Evolutionary conservation across 305 asterid genomes (phyloP).

Genomic region (Plantago coronopus): DNA sequence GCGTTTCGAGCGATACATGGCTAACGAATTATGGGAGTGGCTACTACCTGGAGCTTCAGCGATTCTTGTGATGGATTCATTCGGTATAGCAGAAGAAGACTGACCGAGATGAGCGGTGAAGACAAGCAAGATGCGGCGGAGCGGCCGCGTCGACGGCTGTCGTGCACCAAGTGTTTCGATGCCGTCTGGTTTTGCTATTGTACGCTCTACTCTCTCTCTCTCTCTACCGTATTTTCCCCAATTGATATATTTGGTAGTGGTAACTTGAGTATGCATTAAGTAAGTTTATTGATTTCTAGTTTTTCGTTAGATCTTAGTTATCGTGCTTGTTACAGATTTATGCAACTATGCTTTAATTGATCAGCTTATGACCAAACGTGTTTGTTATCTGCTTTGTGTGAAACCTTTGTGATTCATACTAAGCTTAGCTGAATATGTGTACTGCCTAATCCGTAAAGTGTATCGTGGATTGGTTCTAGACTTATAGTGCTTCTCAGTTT

Average conservation of each 20-base stretch:
- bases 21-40: too few species aligned
- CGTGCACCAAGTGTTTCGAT: constrained; percentile 58
- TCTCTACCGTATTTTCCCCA: neutral
- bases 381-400: too few species aligned
- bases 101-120: neutral
- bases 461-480: too few species aligned
- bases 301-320: neutral
- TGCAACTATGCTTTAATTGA: too few species aligned
- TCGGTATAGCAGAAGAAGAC: neutral
- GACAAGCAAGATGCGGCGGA: constrained; percentile 34
- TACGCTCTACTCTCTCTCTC: constrained; percentile 23
- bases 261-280: neutral
- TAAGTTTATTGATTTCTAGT: too few species aligned
- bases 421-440: constrained; percentile 3
- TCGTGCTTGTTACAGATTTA: too few species aligned
- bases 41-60: too few species aligned
- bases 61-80: too few species aligned
- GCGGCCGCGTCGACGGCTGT: constrained; percentile 36
- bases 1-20: too few species aligned
- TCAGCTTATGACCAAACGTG: too few species aligned
- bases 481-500: too few species aligned
- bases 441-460: neutral
- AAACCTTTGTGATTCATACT: constrained; percentile 19
- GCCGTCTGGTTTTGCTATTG: constrained; percentile 86
- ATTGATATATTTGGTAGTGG: neutral